Percentiles rank a stretch among this genome's conserved stretches.
phyloP scores from a whole-genome alignment of 371 early-diverging fungal species.

The Blakeslea trispora region DNA sequence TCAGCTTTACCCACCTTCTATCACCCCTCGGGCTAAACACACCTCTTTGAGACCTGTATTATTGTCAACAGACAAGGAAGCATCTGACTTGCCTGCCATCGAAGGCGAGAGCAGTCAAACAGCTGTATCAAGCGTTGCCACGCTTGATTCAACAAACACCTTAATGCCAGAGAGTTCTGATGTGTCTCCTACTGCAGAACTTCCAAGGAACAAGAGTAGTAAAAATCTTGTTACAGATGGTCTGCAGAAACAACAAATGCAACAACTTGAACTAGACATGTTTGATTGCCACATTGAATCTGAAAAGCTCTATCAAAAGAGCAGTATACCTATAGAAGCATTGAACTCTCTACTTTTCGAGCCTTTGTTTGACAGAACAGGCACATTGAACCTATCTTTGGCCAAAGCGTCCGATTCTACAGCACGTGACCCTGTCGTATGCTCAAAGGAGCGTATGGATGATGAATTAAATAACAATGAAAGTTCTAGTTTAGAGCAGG shows the following conservation, averaged over 20 bases:
- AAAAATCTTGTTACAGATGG: constrained; percentile 8
- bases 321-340: too few relatives aligned
- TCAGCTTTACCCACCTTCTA: constrained; percentile 23
- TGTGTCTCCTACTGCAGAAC: neutral
- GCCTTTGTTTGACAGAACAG: constrained; percentile 44
- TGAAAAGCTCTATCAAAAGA: too few relatives aligned
- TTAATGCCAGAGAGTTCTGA: neutral
- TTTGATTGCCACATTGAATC: constrained; percentile 29
- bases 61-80: neutral
- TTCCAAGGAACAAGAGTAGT: neutral
- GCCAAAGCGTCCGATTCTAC: too few relatives aligned
- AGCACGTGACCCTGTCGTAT: too few relatives aligned
- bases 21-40: neutral
- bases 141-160: neutral
- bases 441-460: too few relatives aligned
- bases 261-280: constrained; percentile 17
- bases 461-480: too few relatives aligned
- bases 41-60: neutral
- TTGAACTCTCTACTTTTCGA: constrained; percentile 38
- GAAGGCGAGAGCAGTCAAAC: neutral
- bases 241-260: constrained; percentile 14
- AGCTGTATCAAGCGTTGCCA: too few relatives aligned
- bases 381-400: constrained; percentile 23
- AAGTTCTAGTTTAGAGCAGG: too few relatives aligned
- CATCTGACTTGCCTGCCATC: neutral